Percentiles rank a stretch among this genome's conserved stretches.
Evolutionary conservation across 2,329 filamentous ascomycete species (phyloP).

Genomic region (Talaromyces marneffei): DNA sequence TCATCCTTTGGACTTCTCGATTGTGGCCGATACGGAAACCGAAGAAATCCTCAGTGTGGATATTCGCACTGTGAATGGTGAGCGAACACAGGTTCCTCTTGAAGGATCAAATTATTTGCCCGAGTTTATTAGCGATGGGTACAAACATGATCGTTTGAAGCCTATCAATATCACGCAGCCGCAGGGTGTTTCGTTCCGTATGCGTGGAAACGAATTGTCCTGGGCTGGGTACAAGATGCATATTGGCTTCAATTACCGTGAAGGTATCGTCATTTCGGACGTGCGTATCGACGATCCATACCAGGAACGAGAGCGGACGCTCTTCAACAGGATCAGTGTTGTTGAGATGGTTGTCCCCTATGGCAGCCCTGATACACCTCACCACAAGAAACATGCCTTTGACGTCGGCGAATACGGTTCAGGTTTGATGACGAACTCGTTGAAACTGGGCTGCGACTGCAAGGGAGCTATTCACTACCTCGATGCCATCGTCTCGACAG

Average conservation of each 20-base stretch:
- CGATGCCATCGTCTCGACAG: conserved; percentile 76
- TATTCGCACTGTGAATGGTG: conserved; percentile 67
- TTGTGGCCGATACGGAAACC: conserved; percentile 78
- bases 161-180: conserved; percentile 83
- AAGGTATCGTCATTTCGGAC: conserved; percentile 85
- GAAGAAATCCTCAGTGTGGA: conserved; percentile 76
- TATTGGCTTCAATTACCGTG: conserved; percentile 89
- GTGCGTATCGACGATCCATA: conserved; percentile 68
- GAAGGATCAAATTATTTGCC: conserved; percentile 50
- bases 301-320: conserved; percentile 43
- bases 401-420: conserved; percentile 44
- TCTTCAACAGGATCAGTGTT: conserved; percentile 79
- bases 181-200: conserved; percentile 78
- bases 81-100: conserved; percentile 64
- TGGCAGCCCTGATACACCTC: conserved; percentile 43
- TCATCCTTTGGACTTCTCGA: conserved; percentile 87
- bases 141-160: conserved; percentile 68
- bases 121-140: conserved; percentile 67
- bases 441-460: conserved; percentile 53
- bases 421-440: conserved; percentile 45
- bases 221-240: conserved; percentile 96
- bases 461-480: conserved; percentile 89
- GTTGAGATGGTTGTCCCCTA: conserved; percentile 92
- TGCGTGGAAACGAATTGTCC: conserved; percentile 66
- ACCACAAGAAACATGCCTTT: conserved; percentile 45